Conservation (phyloP, 768 basidiomycete genomes). For the Pleurotus citrinopileatus region DNA sequence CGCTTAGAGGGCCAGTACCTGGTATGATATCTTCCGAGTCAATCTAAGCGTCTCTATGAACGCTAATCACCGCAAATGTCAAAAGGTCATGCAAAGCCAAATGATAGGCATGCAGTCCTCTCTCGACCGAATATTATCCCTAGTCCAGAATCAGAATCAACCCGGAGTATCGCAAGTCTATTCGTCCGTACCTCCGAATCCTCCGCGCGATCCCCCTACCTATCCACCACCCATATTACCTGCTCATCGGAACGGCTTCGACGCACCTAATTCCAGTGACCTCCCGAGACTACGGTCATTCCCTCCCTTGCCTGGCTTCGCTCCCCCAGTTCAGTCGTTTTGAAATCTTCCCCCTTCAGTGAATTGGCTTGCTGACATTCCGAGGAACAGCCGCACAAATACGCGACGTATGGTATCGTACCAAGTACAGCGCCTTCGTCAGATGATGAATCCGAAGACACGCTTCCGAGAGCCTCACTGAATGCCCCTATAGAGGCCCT, state of each 20-base stretch:
- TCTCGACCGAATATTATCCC: constrained; percentile 75
- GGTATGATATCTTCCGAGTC: constrained; percentile 36
- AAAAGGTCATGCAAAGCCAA: constrained; percentile 86
- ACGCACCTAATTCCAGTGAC: constrained; percentile 29
- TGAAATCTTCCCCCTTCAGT: constrained; percentile 13
- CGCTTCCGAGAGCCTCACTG: constrained; percentile 76
- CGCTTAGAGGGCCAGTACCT: constrained; percentile 85
- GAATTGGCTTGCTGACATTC: constrained; percentile 17
- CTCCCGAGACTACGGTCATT: constrained; percentile 46
- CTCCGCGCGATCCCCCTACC: constrained; percentile 21
- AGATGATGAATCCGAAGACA: constrained; percentile 90
- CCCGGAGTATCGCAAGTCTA: neutral
- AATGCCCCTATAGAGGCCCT: constrained; percentile 94
- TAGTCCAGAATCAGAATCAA: constrained; percentile 47
- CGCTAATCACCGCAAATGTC: neutral
- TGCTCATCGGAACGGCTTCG: constrained; percentile 39
- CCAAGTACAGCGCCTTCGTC: constrained; percentile 82
- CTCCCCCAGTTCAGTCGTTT: constrained; percentile 67
- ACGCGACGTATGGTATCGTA: constrained; percentile 87
- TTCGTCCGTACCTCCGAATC: constrained; percentile 28
- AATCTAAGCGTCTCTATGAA: neutral
- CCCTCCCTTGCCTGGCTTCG: constrained; percentile 88
- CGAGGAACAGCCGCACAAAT: constrained; percentile 71
- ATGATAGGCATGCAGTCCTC: constrained; percentile 95
- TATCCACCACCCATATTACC: constrained; percentile 29